A percentile compares a stretch with the other conserved stretches of the same genome.
phyloP scores from a whole-genome alignment of 148 eudicot genomes.

The Vaccinium corymbosum region DNA sequence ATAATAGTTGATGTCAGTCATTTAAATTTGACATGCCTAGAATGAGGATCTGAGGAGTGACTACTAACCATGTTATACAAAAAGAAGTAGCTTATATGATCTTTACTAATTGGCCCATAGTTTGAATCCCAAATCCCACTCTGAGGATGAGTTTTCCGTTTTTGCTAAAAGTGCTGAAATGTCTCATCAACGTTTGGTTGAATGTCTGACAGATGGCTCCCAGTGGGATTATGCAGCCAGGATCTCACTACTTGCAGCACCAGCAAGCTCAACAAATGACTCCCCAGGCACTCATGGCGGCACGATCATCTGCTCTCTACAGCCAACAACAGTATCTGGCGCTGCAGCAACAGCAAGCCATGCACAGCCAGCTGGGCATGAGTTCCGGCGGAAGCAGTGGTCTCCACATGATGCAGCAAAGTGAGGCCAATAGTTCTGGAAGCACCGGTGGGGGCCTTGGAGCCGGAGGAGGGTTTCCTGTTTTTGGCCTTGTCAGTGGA shows the following conservation, averaged over 20 bases:
- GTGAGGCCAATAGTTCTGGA: conserved; percentile 44
- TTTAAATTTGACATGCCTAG: background rate
- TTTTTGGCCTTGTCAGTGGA: conserved; percentile 40
- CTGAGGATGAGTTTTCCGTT: background rate
- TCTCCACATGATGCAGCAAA: conserved; percentile 72
- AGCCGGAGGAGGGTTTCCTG: conserved; percentile 45
- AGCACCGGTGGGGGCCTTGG: conserved; percentile 30
- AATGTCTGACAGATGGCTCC: conserved; percentile 38
- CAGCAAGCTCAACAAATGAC: conserved; percentile 78
- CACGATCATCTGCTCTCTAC: conserved; percentile 86
- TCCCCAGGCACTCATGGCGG: conserved; percentile 83
- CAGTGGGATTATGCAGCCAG: conserved; percentile 56
- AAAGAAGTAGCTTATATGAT: background rate
- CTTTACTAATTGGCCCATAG: background rate
- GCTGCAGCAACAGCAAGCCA: conserved; percentile 66
- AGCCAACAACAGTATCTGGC: conserved; percentile 72
- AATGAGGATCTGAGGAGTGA: background rate
- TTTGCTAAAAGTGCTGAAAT: too few relatives aligned
- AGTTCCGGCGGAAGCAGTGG: conserved; percentile 61
- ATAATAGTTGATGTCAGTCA: background rate
- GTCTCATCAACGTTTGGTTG: background rate
- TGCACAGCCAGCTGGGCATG: conserved; percentile 73
- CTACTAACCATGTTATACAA: background rate
- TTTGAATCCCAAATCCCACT: background rate
- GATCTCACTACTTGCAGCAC: conserved; percentile 70